Evolutionary conservation across 257 asterid genomes (phyloP).

Genomic region (Coffea canephora): DNA sequence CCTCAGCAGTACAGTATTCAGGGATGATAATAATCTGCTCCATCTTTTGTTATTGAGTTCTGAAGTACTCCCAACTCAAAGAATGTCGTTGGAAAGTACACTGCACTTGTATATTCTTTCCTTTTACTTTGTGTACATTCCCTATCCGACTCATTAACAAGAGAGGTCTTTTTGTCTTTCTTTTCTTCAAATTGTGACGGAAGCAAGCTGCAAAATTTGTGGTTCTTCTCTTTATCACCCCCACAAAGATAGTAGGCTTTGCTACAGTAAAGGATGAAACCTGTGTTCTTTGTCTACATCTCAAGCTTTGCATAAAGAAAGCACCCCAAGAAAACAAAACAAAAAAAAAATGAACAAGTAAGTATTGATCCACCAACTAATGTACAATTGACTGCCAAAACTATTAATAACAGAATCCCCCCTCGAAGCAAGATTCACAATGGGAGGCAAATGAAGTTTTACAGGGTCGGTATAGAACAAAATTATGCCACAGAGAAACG

Average conservation of each 20-base stretch:
- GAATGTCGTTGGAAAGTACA: too few species aligned
- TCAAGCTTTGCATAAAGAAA: constrained; percentile 11
- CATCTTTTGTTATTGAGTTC: too few species aligned
- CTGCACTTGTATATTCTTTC: not conserved
- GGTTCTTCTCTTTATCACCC: not conserved
- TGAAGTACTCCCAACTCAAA: too few species aligned
- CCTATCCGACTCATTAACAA: not conserved
- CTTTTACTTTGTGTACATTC: too few species aligned
- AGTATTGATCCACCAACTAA: constrained; percentile 29
- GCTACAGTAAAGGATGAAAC: not conserved
- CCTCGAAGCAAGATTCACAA: constrained; percentile 37
- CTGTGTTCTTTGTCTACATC: not conserved
- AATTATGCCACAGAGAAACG: constrained; percentile 14
- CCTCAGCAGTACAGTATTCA: too few species aligned
- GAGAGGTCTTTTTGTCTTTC: too few species aligned
- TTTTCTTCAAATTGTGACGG: not conserved
- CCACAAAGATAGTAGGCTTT: not conserved
- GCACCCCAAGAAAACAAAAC: not conserved
- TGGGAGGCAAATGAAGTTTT: constrained; percentile 24
- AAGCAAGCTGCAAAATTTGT: not conserved
- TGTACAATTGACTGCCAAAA: constrained; percentile 43
- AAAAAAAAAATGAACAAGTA: not conserved
- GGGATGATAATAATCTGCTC: too few species aligned
- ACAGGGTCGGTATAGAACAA: constrained; percentile 18
- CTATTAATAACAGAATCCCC: constrained; percentile 24